Base-by-base conservation (phyloP, 2,329 filamentous ascomycete genomes). In the Bipolaris gigantea region DNA sequence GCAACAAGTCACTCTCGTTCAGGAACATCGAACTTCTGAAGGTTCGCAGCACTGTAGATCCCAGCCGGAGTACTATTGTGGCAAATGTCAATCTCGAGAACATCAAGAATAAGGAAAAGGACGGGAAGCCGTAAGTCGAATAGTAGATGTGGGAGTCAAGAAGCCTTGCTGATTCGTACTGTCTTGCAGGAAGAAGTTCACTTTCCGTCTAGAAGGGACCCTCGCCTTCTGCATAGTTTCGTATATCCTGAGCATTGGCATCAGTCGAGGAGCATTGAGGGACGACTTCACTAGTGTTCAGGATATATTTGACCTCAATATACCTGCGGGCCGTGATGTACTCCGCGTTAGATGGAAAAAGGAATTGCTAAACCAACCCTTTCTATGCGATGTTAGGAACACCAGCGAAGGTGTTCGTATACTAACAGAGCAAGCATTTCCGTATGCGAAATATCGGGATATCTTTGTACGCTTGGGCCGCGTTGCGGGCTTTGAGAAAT, bases 11-110 rank as follows among this genome's bases (percentile, higher is more conserved):
- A 39, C 60, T 64, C 18, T 56, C n/a, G 10, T 65, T 63, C 35
- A 65, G 50, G 44, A 47, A 65, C 39, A 50, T 63, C 13, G n/a
- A 59, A 30, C 40, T 63, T 56, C 48, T 63, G n/a, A 63, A 63
- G 51, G 57, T 63, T 57, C 48, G 52, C 16, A 61, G 56, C 35
- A 4, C 53, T 40, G 34, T 18, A 50, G 51, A 64, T 52, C 47
- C 53, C 33, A 53, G 33, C 6, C 13, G 30, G 44, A 61, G 57
- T 35, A 62, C 56, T 38, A 53, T 65, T 45, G 33, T 59, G 36
- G 61, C 47, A 16, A 62, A 61, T 46, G 47, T 64, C 7, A 64
- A 64, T 39, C 47, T 64, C 11, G 55, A 62, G 45, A 45, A 65
- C 38, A 36, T 64, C 5, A 64, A 65, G 35, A 64, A 65, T 33